A percentile compares a stretch with the other conserved stretches of the same genome.
These are phyloP conservation scores for Xanthoconium purpureum DNA, from an alignment of 768 basidiomycete genomes.

Conservation along the genomic window DNA sequence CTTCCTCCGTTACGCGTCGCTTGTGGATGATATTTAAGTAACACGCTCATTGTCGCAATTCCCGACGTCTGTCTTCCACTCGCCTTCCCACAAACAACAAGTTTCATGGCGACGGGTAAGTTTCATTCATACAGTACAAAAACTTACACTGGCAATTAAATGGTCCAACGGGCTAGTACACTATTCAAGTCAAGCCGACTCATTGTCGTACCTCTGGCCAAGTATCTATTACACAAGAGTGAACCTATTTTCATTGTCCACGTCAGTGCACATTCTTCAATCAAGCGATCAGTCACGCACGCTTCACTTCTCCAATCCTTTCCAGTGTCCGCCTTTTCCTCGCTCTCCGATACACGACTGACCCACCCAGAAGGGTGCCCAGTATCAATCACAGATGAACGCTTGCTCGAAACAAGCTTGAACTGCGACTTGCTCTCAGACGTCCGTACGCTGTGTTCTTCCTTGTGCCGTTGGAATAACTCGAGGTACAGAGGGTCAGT, in stretches of 20 bases:
- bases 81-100: no score
- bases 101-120: no score
- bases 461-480: conserved; percentile 61
- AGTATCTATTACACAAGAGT: conserved; percentile 3
- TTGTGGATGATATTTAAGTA: no score
- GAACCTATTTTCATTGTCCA: conserved; percentile 9
- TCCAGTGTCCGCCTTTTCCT: conserved; percentile 41
- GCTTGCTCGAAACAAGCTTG: conserved; percentile 73
- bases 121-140: no score
- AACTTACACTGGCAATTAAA: no score
- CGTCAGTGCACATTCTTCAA: conserved; percentile 1
- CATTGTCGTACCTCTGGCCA: no score
- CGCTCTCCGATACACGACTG: conserved; percentile 46
- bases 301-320: conserved; percentile 55
- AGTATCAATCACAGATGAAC: conserved; percentile 61
- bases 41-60: no score
- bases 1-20: no score
- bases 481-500: conserved; percentile 24
- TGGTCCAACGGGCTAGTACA: no score
- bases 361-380: conserved; percentile 75
- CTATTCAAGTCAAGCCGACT: background rate
- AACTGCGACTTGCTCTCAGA: conserved; percentile 62
- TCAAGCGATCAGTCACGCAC: conserved; percentile 28
- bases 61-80: no score
- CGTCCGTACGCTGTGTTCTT: conserved; percentile 34